phyloP scores from a whole-genome alignment of 1,284 basidiomycete species.

The Leccinum variabile region DNA sequence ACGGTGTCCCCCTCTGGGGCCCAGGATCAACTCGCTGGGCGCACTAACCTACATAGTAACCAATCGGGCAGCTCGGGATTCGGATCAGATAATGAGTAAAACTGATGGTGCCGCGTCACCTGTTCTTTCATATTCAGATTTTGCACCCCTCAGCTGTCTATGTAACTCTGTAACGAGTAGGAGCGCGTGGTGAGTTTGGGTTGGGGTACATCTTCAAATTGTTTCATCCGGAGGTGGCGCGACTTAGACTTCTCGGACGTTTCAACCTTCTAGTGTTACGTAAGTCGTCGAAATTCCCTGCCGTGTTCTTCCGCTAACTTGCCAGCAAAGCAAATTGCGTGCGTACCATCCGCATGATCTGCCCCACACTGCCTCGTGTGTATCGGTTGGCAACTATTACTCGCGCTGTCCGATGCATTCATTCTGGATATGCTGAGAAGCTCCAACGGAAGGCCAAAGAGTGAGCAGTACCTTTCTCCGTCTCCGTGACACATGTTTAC shows the following conservation, averaged over 20 bases:
- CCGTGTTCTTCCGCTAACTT: background rate
- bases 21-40: background rate
- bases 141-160: background rate
- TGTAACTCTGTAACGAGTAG: background rate
- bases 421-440: constrained; percentile 45
- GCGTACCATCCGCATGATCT: constrained; percentile 6
- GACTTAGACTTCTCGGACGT: background rate
- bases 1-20: background rate
- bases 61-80: background rate
- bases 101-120: background rate
- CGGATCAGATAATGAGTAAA: background rate
- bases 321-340: background rate
- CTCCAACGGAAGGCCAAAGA: constrained; percentile 44
- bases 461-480: constrained; percentile 37
- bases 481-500: background rate
- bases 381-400: constrained; percentile 1
- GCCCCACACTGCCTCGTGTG: background rate
- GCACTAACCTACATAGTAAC: background rate
- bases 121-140: background rate
- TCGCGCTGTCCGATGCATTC: constrained; percentile 16
- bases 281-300: background rate
- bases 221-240: background rate
- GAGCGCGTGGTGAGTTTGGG: background rate
- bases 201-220: background rate
- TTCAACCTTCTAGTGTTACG: background rate